Evolutionary conservation across 768 basidiomycete species (phyloP).

Genomic region (Termitomyces bulborhizus): DNA sequence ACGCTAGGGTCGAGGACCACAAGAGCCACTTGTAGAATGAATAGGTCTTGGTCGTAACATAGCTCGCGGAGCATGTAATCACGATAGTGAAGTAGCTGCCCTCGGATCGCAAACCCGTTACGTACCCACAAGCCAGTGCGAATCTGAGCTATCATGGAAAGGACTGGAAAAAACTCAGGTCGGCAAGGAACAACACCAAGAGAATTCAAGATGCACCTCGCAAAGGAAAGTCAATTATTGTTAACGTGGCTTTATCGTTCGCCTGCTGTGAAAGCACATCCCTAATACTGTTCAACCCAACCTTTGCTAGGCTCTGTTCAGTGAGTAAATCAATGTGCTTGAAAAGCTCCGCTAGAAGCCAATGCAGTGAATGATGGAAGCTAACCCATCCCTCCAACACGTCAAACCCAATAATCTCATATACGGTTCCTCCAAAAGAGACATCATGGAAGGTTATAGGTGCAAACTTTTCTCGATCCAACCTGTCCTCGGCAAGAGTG

Average conservation of each 20-base stretch:
- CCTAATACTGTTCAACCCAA: conserved; percentile 48
- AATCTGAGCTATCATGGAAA: conserved; percentile 92
- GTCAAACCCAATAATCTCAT: conserved; percentile 70
- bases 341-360: conserved; percentile 84
- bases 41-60: conserved; percentile 93
- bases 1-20: conserved; percentile 72
- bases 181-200: not conserved
- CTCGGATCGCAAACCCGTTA: conserved; percentile 93
- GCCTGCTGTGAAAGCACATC: conserved; percentile 58
- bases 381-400: conserved; percentile 80
- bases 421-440: conserved; percentile 51
- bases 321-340: conserved; percentile 73
- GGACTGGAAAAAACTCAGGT: conserved; percentile 37
- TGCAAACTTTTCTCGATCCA: conserved; percentile 61
- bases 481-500: conserved; percentile 56
- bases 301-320: conserved; percentile 42
- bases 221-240: conserved; percentile 83
- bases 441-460: conserved; percentile 62
- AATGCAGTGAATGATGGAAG: conserved; percentile 90
- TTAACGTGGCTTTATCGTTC: conserved; percentile 63
- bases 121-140: conserved; percentile 95
- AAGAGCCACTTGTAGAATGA: conserved; percentile 74
- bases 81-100: conserved; percentile 92
- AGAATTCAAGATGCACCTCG: conserved; percentile 41
- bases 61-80: conserved; percentile 94